Percentiles rank a stretch among this genome's conserved stretches.
Evolutionary conservation across 495 filamentous ascomycete genomes (phyloP).

Genomic region (Hyaloscypha finlandica): DNA sequence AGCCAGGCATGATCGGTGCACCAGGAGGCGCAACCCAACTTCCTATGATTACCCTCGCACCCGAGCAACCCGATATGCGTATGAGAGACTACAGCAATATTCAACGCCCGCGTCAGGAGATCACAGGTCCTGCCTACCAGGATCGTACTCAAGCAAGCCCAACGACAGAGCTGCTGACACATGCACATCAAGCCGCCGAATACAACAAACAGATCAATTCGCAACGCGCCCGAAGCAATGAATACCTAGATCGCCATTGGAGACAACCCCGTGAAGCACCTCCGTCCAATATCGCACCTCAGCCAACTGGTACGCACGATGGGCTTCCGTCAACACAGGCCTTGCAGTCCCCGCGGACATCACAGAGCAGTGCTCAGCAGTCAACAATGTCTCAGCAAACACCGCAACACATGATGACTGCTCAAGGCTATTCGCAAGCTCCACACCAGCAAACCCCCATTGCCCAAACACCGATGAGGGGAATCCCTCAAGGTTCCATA

Average conservation of each 20-base stretch:
- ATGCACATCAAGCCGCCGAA: conserved; percentile 85
- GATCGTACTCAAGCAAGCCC: conserved; percentile 80
- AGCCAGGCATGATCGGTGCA: conserved; percentile 66
- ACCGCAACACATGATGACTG: conserved; percentile 30
- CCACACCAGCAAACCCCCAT: conserved; percentile 33
- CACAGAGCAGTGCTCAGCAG: conserved; percentile 31
- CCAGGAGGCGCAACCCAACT: conserved; percentile 68
- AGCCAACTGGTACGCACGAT: conserved; percentile 49
- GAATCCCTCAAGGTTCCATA: conserved; percentile 27
- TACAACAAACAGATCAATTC: conserved; percentile 81
- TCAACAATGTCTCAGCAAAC: conserved; percentile 30
- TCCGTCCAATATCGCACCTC: conserved; percentile 31
- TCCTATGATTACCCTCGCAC: conserved; percentile 81
- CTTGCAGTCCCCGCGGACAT: conserved; percentile 32
- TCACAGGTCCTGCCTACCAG: conserved; percentile 85
- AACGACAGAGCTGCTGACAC: conserved; percentile 81
- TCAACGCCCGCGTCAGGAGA: conserved; percentile 84
- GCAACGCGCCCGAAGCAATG: conserved; percentile 70
- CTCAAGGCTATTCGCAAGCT: conserved; percentile 33
- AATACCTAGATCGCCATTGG: conserved; percentile 78
- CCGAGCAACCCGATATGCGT: conserved; percentile 75
- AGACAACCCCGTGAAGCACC: conserved; percentile 75
- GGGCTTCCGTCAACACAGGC: conserved; percentile 40
- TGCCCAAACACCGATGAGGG: conserved; percentile 34
- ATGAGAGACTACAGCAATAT: conserved; percentile 81